These are phyloP conservation scores for Phalaenopsis hybrid DNA, from an alignment of 116 monocot genomes.

Conservation along the genomic window DNA sequence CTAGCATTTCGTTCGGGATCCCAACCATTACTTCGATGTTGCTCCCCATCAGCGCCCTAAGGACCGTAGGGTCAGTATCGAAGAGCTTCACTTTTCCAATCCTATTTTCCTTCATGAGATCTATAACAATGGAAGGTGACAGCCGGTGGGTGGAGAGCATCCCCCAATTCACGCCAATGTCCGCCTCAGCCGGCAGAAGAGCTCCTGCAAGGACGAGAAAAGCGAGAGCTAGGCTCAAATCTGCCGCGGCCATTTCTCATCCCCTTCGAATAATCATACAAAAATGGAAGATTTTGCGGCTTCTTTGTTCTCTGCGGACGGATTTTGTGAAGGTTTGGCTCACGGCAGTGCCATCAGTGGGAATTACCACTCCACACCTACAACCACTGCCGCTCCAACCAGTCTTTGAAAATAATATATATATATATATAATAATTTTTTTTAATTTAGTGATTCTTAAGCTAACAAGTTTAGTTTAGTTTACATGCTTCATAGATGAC, in stretches of 20 bases:
- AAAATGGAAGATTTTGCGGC: not conserved
- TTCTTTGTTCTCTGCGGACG: too few relatives aligned
- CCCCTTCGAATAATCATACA: not conserved
- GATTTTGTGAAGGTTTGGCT: too few relatives aligned
- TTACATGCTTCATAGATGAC: too few relatives aligned
- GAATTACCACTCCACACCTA: too few relatives aligned
- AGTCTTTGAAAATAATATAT: too few relatives aligned
- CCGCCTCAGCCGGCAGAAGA: slow-evolving; percentile 28
- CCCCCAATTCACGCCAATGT: slow-evolving; percentile 90
- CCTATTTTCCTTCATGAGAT: slow-evolving; percentile 61
- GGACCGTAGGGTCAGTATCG: slow-evolving; percentile 48
- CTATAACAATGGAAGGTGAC: slow-evolving; percentile 62
- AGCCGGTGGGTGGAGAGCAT: slow-evolving; percentile 59
- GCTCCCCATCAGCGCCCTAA: slow-evolving; percentile 72
- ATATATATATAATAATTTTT: too few relatives aligned
- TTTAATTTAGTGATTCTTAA: too few relatives aligned
- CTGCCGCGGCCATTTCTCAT: slow-evolving; percentile 23
- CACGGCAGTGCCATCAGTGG: too few relatives aligned
- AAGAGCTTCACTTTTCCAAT: slow-evolving; percentile 88
- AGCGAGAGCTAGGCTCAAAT: slow-evolving; percentile 7
- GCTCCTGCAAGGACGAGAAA: slow-evolving; percentile 8
- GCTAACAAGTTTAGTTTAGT: too few relatives aligned
- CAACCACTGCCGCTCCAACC: too few relatives aligned
- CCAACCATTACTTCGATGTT: slow-evolving; percentile 85
- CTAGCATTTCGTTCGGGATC: slow-evolving; percentile 72